Percentiles rank a stretch among this genome's conserved stretches.
Evolutionary conservation across 371 early-diverging fungal genomes (phyloP).

Genomic region (Circinella minor): DNA sequence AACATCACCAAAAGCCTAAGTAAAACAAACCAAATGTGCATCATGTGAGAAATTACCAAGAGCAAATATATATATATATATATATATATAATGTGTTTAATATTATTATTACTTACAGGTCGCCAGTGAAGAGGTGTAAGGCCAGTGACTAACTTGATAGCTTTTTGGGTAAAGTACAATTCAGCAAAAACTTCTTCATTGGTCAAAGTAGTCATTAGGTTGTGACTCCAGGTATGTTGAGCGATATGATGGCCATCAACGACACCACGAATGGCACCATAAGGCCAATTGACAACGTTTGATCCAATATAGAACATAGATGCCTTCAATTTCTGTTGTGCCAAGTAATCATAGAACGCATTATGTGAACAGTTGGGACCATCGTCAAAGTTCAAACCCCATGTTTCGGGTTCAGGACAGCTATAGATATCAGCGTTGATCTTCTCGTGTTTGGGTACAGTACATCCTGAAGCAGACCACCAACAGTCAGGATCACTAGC

Average conservation of each 20-base stretch:
- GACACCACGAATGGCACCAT: slow-evolving; percentile 57
- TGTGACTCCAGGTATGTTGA: slow-evolving; percentile 77
- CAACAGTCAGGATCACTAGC: slow-evolving; percentile 54
- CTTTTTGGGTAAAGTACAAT: slow-evolving; percentile 70
- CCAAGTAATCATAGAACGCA: slow-evolving; percentile 49
- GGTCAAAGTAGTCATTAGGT: slow-evolving; percentile 66
- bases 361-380: slow-evolving; percentile 66
- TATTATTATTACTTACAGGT: slow-evolving; percentile 36
- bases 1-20: slow-evolving; percentile 61
- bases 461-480: slow-evolving; percentile 56
- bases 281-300: slow-evolving; percentile 63
- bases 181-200: slow-evolving; percentile 77
- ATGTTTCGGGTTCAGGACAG: slow-evolving; percentile 60
- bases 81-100: slow-evolving; percentile 1
- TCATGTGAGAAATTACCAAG: too few relatives aligned
- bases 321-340: slow-evolving; percentile 57
- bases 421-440: slow-evolving; percentile 51
- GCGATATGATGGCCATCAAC: slow-evolving; percentile 72
- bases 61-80: slow-evolving; percentile 11
- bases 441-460: slow-evolving; percentile 40
- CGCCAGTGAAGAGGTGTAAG: slow-evolving; percentile 56
- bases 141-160: slow-evolving; percentile 62
- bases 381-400: slow-evolving; percentile 72
- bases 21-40: not conserved
- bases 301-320: slow-evolving; percentile 73